phyloP scores from a whole-genome alignment of 2,329 filamentous ascomycete genomes.

The Paecilomyces niveus region DNA sequence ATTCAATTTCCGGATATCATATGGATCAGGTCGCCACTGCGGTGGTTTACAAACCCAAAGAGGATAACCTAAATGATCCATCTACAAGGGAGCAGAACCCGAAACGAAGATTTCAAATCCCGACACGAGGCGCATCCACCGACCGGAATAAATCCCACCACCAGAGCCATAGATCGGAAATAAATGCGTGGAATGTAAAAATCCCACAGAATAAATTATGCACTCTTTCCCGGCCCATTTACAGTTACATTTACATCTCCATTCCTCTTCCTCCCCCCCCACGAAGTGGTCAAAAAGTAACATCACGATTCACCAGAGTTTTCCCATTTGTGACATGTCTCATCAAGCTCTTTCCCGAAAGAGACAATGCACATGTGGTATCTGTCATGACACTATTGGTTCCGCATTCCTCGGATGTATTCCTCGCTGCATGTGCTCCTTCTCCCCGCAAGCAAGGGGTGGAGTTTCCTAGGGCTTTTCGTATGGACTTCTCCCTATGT shows the following conservation, averaged over 20 bases:
- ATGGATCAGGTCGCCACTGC: too few relatives aligned
- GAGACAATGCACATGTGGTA: background rate
- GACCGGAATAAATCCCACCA: too few relatives aligned
- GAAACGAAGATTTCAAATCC: background rate
- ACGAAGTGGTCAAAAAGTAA: too few relatives aligned
- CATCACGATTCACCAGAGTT: background rate
- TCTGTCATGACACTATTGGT: background rate
- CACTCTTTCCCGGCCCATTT: too few relatives aligned
- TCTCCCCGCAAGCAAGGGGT: background rate
- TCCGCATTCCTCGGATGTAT: background rate
- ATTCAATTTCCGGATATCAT: background rate
- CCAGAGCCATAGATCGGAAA: too few relatives aligned
- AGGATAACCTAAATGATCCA: background rate
- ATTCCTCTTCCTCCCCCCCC: too few relatives aligned
- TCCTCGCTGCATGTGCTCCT: background rate
- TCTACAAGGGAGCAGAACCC: background rate
- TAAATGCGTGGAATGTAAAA: too few relatives aligned
- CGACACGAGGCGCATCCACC: background rate
- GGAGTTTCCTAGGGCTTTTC: background rate
- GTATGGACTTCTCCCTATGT: too few relatives aligned
- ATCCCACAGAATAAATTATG: too few relatives aligned
- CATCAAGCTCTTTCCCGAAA: background rate
- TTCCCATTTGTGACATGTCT: background rate
- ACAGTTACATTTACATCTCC: too few relatives aligned
- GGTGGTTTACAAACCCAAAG: too few relatives aligned